Conservation (phyloP, 2,329 filamentous ascomycete genomes). For the Exophiala viscosa region DNA sequence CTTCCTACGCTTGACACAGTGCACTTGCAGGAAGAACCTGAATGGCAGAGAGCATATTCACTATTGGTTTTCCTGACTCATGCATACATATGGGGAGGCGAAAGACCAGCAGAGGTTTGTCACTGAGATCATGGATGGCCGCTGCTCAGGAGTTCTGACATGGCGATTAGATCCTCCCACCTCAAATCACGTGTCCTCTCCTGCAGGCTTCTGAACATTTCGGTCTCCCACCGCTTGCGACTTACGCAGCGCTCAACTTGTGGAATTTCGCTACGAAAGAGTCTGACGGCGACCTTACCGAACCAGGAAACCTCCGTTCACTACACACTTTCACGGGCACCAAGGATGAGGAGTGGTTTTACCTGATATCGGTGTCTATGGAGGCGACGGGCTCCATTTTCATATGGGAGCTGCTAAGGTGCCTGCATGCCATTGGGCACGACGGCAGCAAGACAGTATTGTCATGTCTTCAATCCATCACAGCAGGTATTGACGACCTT, state of each 20-base stretch:
- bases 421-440: slow-evolving; percentile 43
- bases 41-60: background rate
- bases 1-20: background rate
- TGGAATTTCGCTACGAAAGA: slow-evolving; percentile 37
- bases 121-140: background rate
- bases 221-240: slow-evolving; percentile 41
- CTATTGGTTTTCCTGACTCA: background rate
- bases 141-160: background rate
- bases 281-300: slow-evolving; percentile 31
- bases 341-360: slow-evolving; percentile 46
- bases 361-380: slow-evolving; percentile 51
- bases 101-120: background rate
- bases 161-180: slow-evolving; percentile 34
- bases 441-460: slow-evolving; percentile 39
- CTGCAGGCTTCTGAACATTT: slow-evolving; percentile 36
- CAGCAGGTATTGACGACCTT: slow-evolving; percentile 42
- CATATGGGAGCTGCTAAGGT: slow-evolving; percentile 45
- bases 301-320: slow-evolving; percentile 36
- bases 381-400: slow-evolving; percentile 49
- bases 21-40: background rate
- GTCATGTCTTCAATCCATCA: slow-evolving; percentile 39
- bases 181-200: slow-evolving; percentile 36
- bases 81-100: background rate
- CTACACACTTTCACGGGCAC: slow-evolving; percentile 39
- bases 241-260: slow-evolving; percentile 40